Conservation (phyloP, 441 rosid species). For the Monsonia emarginata region DNA sequence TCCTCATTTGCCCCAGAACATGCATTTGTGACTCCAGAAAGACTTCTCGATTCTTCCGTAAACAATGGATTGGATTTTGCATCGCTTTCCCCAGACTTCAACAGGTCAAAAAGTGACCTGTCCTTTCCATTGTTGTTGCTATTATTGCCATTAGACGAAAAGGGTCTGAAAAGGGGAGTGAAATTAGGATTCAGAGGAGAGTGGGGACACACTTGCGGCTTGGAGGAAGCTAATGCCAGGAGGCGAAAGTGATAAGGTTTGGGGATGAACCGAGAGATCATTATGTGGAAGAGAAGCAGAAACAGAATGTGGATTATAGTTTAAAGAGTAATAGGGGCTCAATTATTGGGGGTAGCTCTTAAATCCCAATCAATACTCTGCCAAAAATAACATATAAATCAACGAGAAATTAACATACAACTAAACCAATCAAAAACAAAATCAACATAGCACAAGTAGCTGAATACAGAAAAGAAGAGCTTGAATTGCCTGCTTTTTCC, state of each 20-base stretch:
- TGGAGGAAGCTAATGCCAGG: constrained; percentile 29
- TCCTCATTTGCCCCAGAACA: background rate
- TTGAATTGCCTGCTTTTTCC: no score
- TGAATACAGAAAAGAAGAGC: no score
- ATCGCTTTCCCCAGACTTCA: constrained; percentile 41
- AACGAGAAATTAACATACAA: no score
- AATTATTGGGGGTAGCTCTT: background rate
- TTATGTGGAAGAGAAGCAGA: constrained; percentile 15
- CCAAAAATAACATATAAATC: no score
- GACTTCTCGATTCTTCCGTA: constrained; percentile 22
- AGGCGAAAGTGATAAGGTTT: constrained; percentile 51
- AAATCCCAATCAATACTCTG: background rate
- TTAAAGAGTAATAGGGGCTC: no score
- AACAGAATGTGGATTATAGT: no score
- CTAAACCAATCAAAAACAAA: no score
- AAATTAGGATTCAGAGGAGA: constrained; percentile 20
- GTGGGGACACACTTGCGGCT: constrained; percentile 17
- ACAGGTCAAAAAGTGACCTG: constrained; percentile 19
- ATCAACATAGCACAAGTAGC: no score
- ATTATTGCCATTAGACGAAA: constrained; percentile 34
- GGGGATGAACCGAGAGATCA: constrained; percentile 63
- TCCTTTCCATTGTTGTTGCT: constrained; percentile 22
- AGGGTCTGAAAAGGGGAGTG: constrained; percentile 29
- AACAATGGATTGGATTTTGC: constrained; percentile 29
- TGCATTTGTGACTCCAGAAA: constrained; percentile 16